phyloP scores from a whole-genome alignment of 169 alveolate species.

The Plasmodium relictum region DNA sequence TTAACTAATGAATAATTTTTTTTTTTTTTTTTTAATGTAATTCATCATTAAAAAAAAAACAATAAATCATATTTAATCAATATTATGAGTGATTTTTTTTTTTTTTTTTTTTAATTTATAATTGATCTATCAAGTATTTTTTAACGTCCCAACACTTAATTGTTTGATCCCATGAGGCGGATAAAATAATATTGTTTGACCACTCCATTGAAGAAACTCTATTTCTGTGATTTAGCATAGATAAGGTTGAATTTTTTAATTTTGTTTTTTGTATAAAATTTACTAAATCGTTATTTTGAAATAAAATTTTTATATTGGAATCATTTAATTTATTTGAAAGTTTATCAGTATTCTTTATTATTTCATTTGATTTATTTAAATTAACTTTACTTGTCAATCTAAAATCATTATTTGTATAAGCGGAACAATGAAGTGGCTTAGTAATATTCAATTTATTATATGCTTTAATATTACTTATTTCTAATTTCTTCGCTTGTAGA shows the following conservation, averaged over 20 bases:
- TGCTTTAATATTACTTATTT: too few relatives aligned
- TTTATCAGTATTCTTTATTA: too few relatives aligned
- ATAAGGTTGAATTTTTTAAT: constrained; percentile 21
- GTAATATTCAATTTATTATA: too few relatives aligned
- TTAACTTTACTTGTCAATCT: constrained; percentile 10
- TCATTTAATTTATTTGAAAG: neutral
- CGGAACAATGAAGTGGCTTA: too few relatives aligned
- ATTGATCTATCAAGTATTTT: neutral
- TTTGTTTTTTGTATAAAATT: constrained; percentile 1
- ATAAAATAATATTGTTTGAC: constrained; percentile 30
- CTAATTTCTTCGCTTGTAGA: too few relatives aligned
- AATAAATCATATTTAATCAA: too few relatives aligned
- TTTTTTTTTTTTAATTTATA: neutral
- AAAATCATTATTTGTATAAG: neutral
- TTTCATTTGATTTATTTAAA: constrained; percentile 6
- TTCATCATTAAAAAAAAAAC: too few relatives aligned
- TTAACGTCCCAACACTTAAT: constrained; percentile 58
- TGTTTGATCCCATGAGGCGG: constrained; percentile 67
- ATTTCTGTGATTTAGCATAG: constrained; percentile 56
- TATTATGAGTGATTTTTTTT: neutral
- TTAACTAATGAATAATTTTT: too few relatives aligned
- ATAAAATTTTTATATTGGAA: neutral
- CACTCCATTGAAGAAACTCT: constrained; percentile 72
- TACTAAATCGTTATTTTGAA: neutral
- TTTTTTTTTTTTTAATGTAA: too few relatives aligned